Evolutionary conservation across 2,329 filamentous ascomycete genomes (phyloP).

Genomic region (Pseudogymnoascus sp.): DNA sequence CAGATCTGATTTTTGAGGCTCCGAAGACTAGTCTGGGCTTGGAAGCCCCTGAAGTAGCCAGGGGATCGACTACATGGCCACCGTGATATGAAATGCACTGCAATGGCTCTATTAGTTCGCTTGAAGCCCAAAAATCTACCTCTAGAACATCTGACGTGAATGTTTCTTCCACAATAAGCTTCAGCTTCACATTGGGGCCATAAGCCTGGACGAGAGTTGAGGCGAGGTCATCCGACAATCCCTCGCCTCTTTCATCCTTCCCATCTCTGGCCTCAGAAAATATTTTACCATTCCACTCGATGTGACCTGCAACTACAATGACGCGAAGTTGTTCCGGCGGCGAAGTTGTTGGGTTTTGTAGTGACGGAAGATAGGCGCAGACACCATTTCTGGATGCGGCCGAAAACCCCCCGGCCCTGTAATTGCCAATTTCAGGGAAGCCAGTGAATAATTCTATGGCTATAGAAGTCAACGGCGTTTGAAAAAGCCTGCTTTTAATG

Average conservation of each 20-base stretch:
- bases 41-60: background rate
- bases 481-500: background rate
- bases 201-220: background rate
- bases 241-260: background rate
- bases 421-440: fast-evolving
- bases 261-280: background rate
- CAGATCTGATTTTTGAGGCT: background rate
- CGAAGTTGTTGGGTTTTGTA: background rate
- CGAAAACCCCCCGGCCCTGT: background rate
- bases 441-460: background rate
- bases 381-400: background rate
- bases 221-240: background rate
- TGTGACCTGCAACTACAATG: background rate
- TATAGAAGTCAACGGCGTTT: background rate
- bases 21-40: background rate
- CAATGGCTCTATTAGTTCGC: background rate
- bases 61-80: background rate
- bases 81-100: background rate
- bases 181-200: background rate
- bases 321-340: background rate
- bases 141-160: background rate
- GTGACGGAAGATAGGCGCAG: background rate
- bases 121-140: background rate
- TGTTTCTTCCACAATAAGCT: background rate
- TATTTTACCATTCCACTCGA: background rate